phyloP scores from a whole-genome alignment of 1,284 basidiomycete species.

The Pseudozyma hubeiensis region DNA sequence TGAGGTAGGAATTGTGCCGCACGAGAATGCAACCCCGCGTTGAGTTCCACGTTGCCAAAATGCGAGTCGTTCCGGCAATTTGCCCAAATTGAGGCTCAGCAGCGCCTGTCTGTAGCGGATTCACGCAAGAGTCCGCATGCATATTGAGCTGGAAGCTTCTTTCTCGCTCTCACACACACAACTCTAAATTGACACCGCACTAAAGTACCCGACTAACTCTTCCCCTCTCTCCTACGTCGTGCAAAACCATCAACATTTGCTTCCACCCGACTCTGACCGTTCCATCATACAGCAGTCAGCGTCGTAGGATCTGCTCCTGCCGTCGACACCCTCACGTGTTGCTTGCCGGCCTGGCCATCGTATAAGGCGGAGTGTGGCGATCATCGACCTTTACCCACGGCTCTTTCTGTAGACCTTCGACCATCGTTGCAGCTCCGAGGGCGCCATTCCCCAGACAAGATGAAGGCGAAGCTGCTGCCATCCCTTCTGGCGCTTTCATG shows the following conservation, averaged over 20 bases:
- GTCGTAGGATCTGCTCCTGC: too few relatives aligned
- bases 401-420: too few relatives aligned
- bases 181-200: background rate
- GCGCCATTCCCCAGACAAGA: background rate
- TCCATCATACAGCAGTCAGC: background rate
- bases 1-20: background rate
- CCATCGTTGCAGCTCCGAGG: background rate
- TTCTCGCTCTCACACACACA: background rate
- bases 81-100: constrained; percentile 1
- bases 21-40: constrained; percentile 15
- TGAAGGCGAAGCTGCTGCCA: constrained; percentile 31
- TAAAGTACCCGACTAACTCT: background rate
- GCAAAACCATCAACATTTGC: background rate
- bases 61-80: constrained; percentile 2
- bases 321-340: too few relatives aligned
- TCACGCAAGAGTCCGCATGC: constrained; percentile 8
- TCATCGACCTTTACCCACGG: too few relatives aligned
- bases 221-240: background rate
- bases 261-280: background rate
- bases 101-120: background rate
- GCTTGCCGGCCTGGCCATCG: too few relatives aligned
- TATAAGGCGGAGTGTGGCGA: too few relatives aligned
- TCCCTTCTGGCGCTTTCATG: constrained; percentile 45
- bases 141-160: constrained; percentile 35
- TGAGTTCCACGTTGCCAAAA: constrained; percentile 37